Base-by-base conservation (phyloP, 1,284 basidiomycete species). In the Apiotrichum akiyoshidainum region DNA sequence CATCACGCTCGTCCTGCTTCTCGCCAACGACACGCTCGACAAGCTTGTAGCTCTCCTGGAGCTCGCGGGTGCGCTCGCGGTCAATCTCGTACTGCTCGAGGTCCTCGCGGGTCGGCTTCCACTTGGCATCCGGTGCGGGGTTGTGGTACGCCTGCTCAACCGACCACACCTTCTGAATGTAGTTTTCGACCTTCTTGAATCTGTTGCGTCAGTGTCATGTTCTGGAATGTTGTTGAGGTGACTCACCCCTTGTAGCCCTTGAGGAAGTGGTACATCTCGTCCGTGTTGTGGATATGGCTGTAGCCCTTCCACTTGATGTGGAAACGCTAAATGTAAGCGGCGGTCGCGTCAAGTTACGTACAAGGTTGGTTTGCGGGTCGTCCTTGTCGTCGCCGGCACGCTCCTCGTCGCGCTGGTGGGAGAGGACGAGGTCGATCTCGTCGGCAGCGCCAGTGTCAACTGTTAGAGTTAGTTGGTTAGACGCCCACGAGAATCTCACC, bases 171-270 rank as follows among this genome's bases (percentile, higher is more conserved):
- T 86, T 84, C 74, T 95, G 95, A 83, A 99, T 96, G 79, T 99
- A 99, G 80, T 99, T 99, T 79, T 98, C 95, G 59, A 99, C 92
- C 58, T 93, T 90, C 80, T 99, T 99, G 73, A 97, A 84, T 34
- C 93, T 62, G n/a, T n/a, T n/a, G n/a, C 5, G 93, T 72, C 85
- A 87, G 83, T 89, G n/a, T 21, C 12, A 39, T 17, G 44, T 16
- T 8, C 16, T 45, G 16, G 14, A 10, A 34, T 7, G 33, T 16
- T 19, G 7, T 21, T 35, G 19, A 5, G 1, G 44, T 37, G 19
- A 58, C 57, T 31, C 44, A 96, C 39, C 90, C 87, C 76, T 93
- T 93, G 65, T 62, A 73, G 1, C 65, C 65, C 65, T 80, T 80
- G 59, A 98, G 81, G 76, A 96, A 98, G 70, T 92, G 87, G 80